Percentiles rank a stretch among this genome's conserved stretches.
These are phyloP conservation scores for Blastobotrys serpentis DNA, from an alignment of 1,139 yeast species.

Conservation along the genomic window DNA sequence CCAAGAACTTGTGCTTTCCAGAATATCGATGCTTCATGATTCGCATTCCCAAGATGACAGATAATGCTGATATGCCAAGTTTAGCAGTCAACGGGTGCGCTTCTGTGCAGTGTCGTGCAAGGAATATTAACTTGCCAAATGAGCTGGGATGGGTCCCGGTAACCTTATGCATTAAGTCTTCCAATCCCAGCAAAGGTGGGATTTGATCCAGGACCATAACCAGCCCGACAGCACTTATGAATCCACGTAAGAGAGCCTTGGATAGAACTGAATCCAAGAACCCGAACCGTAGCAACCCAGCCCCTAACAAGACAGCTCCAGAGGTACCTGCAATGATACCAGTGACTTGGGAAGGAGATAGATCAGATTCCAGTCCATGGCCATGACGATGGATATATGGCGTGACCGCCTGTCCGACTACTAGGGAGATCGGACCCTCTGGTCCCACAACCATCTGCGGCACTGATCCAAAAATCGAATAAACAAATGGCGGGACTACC, in stretches of 20 bases:
- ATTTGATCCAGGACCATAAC: constrained; percentile 82
- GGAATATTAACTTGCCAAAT: constrained; percentile 62
- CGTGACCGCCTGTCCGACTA: constrained; percentile 90
- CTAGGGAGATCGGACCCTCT: constrained; percentile 87
- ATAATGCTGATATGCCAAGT: constrained; percentile 37
- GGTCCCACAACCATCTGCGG: constrained; percentile 98
- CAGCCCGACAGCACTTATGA: constrained; percentile 88
- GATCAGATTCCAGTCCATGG: constrained; percentile 29
- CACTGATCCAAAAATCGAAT: constrained; percentile 82
- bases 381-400: constrained; percentile 34
- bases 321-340: constrained; percentile 74
- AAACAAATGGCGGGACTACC: constrained; percentile 79
- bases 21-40: constrained; percentile 26
- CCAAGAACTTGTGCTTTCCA: constrained; percentile 29
- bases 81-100: constrained; percentile 38
- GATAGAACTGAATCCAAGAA: constrained; percentile 84
- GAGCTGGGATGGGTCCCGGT: constrained; percentile 72
- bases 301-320: constrained; percentile 70
- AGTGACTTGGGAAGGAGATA: constrained; percentile 65
- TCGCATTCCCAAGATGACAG: constrained; percentile 35
- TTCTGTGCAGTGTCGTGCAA: constrained; percentile 44
- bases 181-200: constrained; percentile 70
- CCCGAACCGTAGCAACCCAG: constrained; percentile 83
- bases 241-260: constrained; percentile 80
- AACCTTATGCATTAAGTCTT: constrained; percentile 40